Evolutionary conservation across 2,329 filamentous ascomycete genomes (phyloP), one percentile per base, ranked within the genome.

Genomic region (Hypoxylon sp.): DNA sequence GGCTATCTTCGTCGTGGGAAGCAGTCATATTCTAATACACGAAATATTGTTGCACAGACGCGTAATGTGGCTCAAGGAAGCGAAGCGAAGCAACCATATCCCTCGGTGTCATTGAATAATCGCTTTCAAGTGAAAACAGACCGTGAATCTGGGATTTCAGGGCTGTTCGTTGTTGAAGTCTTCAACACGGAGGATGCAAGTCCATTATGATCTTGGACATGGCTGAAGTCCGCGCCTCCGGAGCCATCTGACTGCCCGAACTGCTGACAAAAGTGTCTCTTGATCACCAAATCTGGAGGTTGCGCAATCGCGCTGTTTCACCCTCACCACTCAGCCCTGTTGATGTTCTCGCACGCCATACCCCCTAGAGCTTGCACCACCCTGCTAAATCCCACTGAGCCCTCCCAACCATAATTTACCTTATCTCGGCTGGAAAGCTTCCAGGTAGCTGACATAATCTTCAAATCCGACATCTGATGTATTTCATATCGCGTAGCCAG

Each of bases 321-420:
- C 60, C 41, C 34, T 52, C 46, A 41, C 68, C 65, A 70, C 63
- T 59, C 68, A 63, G 64, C 67, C 58, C 55, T 45, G 64, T 61
- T 61, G 65, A 52, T 46, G 56, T 60, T 62, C 62, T 68, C 67
- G 69, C 69, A 72, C 69, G 69, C 60, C 67, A 72, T 72, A 66
- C 60, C 53, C 65, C 65, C 53, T 63, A 55, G 45, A 55, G 19
- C 48, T 69, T 69, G 66, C 69, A 67, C 38, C 68, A 70, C 61
- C 34, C 49, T 19, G 38, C 38, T 43, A 43, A 43, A 43, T 43
- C 38, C 38, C 7, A 43, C 38, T 21, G 38, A 43, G 38, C 38
- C 38, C 5, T 7, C 38, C 38, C 38, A 41, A 41, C 13, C 38
- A 43, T n/a, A 21, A 43, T 43, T 43, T 21, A 43, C 17, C 38